phyloP scores from a whole-genome alignment of 768 basidiomycete genomes.

The Podaxis carcinomalis region DNA sequence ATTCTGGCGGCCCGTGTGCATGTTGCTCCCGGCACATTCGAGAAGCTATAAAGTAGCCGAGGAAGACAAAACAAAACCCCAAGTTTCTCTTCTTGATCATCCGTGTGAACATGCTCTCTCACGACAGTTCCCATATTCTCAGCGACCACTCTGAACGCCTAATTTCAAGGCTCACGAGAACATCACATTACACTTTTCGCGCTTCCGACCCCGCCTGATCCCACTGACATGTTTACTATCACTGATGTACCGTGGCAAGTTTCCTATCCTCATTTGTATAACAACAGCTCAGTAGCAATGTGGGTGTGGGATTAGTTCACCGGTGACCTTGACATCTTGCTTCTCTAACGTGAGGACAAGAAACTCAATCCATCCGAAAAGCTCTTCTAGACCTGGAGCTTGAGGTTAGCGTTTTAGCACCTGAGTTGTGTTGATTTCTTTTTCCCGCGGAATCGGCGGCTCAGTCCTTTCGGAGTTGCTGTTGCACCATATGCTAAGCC shows the following conservation, averaged over 20 bases:
- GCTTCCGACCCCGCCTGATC: background rate
- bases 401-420: background rate
- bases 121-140: background rate
- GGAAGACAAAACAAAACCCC: background rate
- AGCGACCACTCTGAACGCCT: background rate
- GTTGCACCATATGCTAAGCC: background rate
- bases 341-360: background rate
- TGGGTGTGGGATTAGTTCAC: background rate
- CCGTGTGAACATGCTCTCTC: background rate
- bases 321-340: background rate
- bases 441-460: background rate
- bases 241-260: background rate
- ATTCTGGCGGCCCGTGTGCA: constrained; percentile 5
- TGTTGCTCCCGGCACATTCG: background rate
- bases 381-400: background rate
- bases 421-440: background rate
- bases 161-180: background rate
- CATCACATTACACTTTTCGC: background rate
- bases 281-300: too few relatives aligned
- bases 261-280: too few relatives aligned
- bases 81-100: background rate
- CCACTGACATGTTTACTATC: background rate
- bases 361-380: background rate
- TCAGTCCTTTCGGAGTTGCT: background rate
- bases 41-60: constrained; percentile 3